These are phyloP conservation scores for Agrocybe praecox DNA, from an alignment of 768 basidiomycete genomes.

Conservation along the genomic window DNA sequence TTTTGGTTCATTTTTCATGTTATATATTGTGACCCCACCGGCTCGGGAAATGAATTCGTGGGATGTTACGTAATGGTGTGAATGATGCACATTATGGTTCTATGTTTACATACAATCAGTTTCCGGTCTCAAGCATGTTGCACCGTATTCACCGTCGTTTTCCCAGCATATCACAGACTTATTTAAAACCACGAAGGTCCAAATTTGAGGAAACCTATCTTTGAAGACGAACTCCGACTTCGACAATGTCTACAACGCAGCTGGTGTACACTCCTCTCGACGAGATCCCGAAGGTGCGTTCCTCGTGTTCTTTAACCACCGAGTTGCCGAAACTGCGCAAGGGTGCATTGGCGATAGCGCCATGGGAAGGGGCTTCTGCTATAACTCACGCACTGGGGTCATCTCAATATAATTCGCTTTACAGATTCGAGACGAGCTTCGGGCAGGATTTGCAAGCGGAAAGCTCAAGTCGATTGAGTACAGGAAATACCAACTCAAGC, in stretches of 20 bases:
- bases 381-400: too few relatives aligned
- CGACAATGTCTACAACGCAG: conserved; percentile 18
- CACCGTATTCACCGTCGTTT: too few relatives aligned
- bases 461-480: conserved; percentile 67
- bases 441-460: conserved; percentile 61
- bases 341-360: neutral
- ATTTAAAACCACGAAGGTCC: neutral
- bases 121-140: too few relatives aligned
- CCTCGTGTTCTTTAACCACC: neutral
- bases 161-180: too few relatives aligned
- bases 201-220: neutral
- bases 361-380: too few relatives aligned
- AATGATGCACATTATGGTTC: too few relatives aligned
- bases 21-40: too few relatives aligned
- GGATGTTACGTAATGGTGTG: too few relatives aligned
- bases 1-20: too few relatives aligned
- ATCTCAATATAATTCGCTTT: too few relatives aligned
- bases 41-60: too few relatives aligned
- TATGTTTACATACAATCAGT: too few relatives aligned
- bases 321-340: neutral
- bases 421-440: conserved; percentile 60
- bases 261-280: conserved; percentile 52
- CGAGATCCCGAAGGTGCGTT: conserved; percentile 51
- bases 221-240: neutral
- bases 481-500: conserved; percentile 76